Base-by-base conservation (phyloP, 176 grass and related monocot species). In the Carex scoparia region DNA sequence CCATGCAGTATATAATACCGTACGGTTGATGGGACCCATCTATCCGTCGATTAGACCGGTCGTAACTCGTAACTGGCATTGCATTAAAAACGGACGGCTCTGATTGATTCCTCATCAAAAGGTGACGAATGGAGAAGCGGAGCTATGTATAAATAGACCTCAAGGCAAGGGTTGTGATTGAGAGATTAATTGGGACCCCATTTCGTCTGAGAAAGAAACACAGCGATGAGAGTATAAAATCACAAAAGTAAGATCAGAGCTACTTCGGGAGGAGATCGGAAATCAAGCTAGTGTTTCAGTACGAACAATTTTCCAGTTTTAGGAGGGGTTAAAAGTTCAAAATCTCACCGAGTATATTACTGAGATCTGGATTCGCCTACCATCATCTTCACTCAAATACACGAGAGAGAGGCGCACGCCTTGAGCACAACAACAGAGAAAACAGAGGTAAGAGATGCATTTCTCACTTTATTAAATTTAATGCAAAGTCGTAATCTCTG, bases 1-100 rank as follows among this genome's bases (percentile, higher is more conserved):
- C 23, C 80, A 83, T 46, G 35, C 61, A 82, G 18, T 38, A 61
- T 66, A 65, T 40, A 83, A 67, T 23, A 74, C 27, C n/a, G 80
- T 80, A 79, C 61, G 31, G 59, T 10, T 40, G 74, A 69, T 80
- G 44, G 73, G 74, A 69, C 60, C 48, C 73, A 15, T 40, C 62
- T 61, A 15, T 57, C 84, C 10, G 14, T 55, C 40, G 74, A 86
- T 86, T 66, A 56, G 85, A 86, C 85, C 44, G 49, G 60, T 86
- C 85, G 32, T 65, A 30, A 49, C 18, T 53, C 85, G 32, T 65
- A 30, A 49, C 18, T 53, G 69, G 18, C 8, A n/a, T 19, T 7
- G 31, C 69, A 64, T 78, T 63, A 31, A 13, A n/a, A 79, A 18
- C 76, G 59, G 51, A 86, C 85, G 85, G 74, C 60, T 81, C 12